Evolutionary conservation across 192 early-diverging fungal species (phyloP).

Genomic region (Coemansia sp.): DNA sequence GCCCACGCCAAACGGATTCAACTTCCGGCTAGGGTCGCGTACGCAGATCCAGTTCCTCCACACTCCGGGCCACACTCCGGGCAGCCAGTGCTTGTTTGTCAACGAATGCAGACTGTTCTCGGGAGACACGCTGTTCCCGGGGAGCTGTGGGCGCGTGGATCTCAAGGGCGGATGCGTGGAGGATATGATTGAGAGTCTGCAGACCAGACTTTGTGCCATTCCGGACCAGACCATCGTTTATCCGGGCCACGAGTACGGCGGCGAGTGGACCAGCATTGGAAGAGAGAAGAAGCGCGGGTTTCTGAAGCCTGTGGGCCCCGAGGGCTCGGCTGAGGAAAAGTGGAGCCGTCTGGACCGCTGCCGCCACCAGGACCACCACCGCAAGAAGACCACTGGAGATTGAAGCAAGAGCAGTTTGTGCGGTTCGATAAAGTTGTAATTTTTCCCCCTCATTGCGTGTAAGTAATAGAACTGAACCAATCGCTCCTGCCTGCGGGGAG

Average conservation of each 20-base stretch:
- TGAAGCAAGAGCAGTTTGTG: too few relatives aligned
- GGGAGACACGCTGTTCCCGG: conserved; percentile 86
- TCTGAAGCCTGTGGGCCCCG: conserved; percentile 21
- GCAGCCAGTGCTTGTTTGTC: conserved; percentile 81
- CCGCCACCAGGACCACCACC: not conserved
- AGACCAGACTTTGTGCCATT: conserved; percentile 58
- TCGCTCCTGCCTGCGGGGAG: too few relatives aligned
- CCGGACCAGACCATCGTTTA: conserved; percentile 72
- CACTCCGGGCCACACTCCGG: conserved; percentile 92
- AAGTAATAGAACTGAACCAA: too few relatives aligned
- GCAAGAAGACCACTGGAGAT: too few relatives aligned
- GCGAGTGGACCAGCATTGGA: conserved; percentile 81
- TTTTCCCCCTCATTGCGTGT: too few relatives aligned
- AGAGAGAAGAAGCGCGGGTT: conserved; percentile 57
- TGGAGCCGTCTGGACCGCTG: conserved; percentile 23
- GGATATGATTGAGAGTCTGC: conserved; percentile 74
- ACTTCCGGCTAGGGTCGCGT: conserved; percentile 54
- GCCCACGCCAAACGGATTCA: conserved; percentile 62
- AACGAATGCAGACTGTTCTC: conserved; percentile 75
- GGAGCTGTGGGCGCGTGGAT: conserved; percentile 79
- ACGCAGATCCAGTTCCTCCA: conserved; percentile 75
- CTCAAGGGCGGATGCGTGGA: conserved; percentile 70
- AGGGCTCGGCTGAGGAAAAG: conserved; percentile 27
- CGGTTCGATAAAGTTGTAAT: too few relatives aligned
- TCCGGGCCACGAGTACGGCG: conserved; percentile 91